Evolutionary conservation across 768 basidiomycete species (phyloP).

Genomic region (Termitomyces sp.): DNA sequence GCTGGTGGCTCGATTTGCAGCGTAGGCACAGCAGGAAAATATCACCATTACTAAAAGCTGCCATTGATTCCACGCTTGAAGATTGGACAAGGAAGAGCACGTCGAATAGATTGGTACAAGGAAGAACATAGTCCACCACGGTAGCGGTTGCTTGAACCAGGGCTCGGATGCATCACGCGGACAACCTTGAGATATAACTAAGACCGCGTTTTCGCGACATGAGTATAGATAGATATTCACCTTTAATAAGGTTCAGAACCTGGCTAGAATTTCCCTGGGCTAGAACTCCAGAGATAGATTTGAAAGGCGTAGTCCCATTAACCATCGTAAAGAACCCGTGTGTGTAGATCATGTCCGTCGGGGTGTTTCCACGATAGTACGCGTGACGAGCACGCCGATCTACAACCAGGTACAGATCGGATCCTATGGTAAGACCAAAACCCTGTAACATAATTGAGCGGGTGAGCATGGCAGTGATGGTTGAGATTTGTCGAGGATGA

Average conservation of each 20-base stretch:
- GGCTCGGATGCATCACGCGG: slow-evolving; percentile 70
- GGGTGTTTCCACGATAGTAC: slow-evolving; percentile 45
- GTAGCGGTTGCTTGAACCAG: slow-evolving; percentile 76
- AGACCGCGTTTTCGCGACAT: neutral
- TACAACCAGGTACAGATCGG: slow-evolving; percentile 73
- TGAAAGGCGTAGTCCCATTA: slow-evolving; percentile 41
- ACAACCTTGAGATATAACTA: slow-evolving; percentile 52
- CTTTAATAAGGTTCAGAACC: slow-evolving; percentile 46
- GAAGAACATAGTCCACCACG: slow-evolving; percentile 77
- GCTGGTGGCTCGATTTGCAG: slow-evolving; percentile 64
- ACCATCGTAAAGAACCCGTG: slow-evolving; percentile 53
- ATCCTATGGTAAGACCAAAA: slow-evolving; percentile 81
- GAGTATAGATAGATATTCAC: slow-evolving; percentile 22
- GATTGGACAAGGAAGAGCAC: slow-evolving; percentile 70
- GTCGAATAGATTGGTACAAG: slow-evolving; percentile 77
- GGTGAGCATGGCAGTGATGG: neutral
- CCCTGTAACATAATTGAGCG: slow-evolving; percentile 40
- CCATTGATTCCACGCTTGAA: slow-evolving; percentile 66
- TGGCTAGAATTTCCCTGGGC: slow-evolving; percentile 37
- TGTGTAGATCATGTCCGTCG: slow-evolving; percentile 36
- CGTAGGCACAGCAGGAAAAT: slow-evolving; percentile 73
- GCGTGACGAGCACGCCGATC: slow-evolving; percentile 52
- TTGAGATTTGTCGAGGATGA: neutral
- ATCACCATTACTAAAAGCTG: slow-evolving; percentile 76
- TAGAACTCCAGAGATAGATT: slow-evolving; percentile 40